phyloP scores from a whole-genome alignment of 75 land plant genomes.

The Azolla pinnata region DNA sequence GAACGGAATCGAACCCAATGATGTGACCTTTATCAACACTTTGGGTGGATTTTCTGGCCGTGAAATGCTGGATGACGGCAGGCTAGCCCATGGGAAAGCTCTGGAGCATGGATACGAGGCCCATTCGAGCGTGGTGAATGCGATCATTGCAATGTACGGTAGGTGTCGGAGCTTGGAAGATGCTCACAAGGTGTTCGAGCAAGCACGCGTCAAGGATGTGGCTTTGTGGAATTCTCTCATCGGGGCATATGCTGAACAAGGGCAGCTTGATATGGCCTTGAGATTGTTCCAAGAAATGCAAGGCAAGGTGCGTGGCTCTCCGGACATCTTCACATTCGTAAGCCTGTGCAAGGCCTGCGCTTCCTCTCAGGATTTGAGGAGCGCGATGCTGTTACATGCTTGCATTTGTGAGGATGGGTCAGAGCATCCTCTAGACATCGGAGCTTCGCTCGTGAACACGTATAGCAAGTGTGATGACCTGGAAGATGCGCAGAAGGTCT shows the following conservation, averaged over 20 bases:
- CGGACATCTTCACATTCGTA: constrained; percentile 37
- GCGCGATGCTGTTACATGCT: constrained; percentile 32
- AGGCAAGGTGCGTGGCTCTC: constrained; percentile 27
- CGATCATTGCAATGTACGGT: constrained; percentile 6
- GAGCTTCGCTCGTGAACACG: constrained; percentile 18
- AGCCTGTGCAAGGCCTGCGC: too few species aligned
- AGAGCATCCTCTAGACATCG: constrained; percentile 12
- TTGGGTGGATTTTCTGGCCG: constrained; percentile 3
- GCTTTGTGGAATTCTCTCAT: constrained; percentile 7
- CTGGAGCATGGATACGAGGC: neutral
- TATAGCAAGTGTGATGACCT: constrained; percentile 20
- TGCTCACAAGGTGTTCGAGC: constrained; percentile 1
- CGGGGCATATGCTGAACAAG: constrained; percentile 12
- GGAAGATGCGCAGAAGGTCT: constrained; percentile 30
- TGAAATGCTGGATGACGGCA: neutral
- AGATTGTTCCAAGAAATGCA: constrained; percentile 32
- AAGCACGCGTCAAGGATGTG: neutral
- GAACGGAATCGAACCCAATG: constrained; percentile 9
- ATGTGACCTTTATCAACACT: constrained; percentile 5
- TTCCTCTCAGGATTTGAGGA: constrained; percentile 33
- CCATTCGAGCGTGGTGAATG: neutral
- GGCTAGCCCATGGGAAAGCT: neutral
- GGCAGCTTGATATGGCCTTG: constrained; percentile 14
- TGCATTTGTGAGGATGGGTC: constrained; percentile 21
- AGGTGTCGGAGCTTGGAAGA: constrained; percentile 4